phyloP scores from a whole-genome alignment of 2,329 filamentous ascomycete species.

The Furcasterigmium furcatum region DNA sequence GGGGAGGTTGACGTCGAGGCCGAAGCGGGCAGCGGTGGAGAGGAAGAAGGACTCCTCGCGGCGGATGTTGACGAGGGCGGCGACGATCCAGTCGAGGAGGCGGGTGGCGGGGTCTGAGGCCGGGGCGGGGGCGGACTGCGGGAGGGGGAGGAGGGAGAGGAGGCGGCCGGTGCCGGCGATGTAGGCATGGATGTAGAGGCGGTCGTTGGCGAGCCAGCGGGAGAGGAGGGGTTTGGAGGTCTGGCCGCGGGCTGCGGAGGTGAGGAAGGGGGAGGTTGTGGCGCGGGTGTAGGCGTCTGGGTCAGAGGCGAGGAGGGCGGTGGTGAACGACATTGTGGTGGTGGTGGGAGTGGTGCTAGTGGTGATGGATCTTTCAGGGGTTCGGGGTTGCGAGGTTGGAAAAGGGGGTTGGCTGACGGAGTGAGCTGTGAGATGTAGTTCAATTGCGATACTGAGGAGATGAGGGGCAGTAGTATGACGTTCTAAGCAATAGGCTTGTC shows the following conservation, averaged over 20 bases:
- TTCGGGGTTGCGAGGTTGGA: neutral
- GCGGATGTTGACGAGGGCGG: constrained; percentile 62
- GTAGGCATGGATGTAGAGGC: constrained; percentile 69
- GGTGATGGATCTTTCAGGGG: too few relatives aligned
- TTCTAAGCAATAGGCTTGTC: too few relatives aligned
- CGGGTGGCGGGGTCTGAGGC: constrained; percentile 42
- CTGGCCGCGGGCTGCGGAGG: constrained; percentile 59
- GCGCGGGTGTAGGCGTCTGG: constrained; percentile 45
- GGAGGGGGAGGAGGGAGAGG: constrained; percentile 58
- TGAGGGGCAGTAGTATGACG: too few relatives aligned
- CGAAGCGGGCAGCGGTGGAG: constrained; percentile 58
- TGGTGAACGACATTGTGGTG: constrained; percentile 37
- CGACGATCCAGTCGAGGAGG: constrained; percentile 60
- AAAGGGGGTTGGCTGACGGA: too few relatives aligned
- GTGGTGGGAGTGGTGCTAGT: too few relatives aligned
- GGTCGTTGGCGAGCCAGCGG: constrained; percentile 69
- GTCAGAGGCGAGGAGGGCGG: constrained; percentile 50
- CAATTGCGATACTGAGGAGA: too few relatives aligned
- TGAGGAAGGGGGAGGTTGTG: constrained; percentile 65
- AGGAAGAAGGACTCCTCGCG: constrained; percentile 68
- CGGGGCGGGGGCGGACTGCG: constrained; percentile 20
- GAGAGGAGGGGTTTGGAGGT: constrained; percentile 53
- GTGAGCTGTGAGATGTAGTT: too few relatives aligned
- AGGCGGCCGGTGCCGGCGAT: constrained; percentile 64
- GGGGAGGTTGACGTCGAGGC: constrained; percentile 43